Base-by-base conservation (phyloP, 306 rosid genomes). In the Trifolium subterraneum region DNA sequence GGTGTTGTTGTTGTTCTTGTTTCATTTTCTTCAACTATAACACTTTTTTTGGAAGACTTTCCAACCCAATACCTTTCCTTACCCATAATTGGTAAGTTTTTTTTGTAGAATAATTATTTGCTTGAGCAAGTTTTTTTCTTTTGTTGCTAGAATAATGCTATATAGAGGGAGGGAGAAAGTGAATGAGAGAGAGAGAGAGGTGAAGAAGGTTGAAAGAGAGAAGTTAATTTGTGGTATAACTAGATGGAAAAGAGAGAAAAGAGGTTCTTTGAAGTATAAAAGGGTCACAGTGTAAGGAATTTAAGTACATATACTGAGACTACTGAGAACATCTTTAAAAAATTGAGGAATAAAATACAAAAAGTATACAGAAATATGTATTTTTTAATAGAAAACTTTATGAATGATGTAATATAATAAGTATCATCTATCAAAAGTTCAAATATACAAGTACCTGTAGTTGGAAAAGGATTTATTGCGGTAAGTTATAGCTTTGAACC, bases 21-120 rank as follows among this genome's bases (percentile, higher is more conserved):
- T 12, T 13, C 39, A 14, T 47, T 80, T 63, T 36, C 18, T 64
- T 45, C 82, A 44, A 35, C 72, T 31, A 20, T 16, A 36, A 77
- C 80, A 39, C 82, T 65, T 86, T 79, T 84, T 76, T 80, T 88
- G 27, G 86, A 77, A 25, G 89, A 65, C 71, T 65, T 90, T 67
- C 90, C 88, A 44, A 81, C 71, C 87, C 89, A 84, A 67, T 82
- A 15, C 90, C 93, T 80, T 19, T 88, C 92, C 70, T 82, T 88
- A 11, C 90, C 96, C 93, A 90, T 90, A 44, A 64, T 80, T 68
- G 76, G 64, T 27, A 67, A 48, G 50, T 55, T 55, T 41, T 42
- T 76, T 41, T 42, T 76, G 20, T 44, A 42, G 12, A 45, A 22
- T 22, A 56, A 12, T 75, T 76, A 22, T 75, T 76, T 55, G 19